Base-by-base conservation (phyloP, 495 filamentous ascomycete genomes). In the Penicillium macrosclerotiorum region DNA sequence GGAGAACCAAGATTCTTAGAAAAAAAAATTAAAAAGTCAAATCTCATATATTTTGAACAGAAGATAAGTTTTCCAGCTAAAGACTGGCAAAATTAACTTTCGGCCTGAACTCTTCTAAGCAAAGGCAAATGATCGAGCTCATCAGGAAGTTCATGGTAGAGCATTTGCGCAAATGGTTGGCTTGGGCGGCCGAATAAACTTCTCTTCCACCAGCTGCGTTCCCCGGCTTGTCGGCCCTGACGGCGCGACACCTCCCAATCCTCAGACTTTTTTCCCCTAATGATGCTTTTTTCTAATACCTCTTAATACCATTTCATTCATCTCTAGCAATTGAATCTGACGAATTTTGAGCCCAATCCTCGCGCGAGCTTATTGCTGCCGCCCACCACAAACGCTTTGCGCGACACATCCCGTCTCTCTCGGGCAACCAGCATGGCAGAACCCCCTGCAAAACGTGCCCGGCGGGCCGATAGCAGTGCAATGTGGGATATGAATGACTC, bases 401-500 rank as follows among this genome's bases (percentile, higher is more conserved):
- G 34, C 54, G 26, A 54, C 47, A 40, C 49, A 50, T 52, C 54
- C 17, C 42, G 39, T 45, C 34, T 44, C 45, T 36, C 38, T 45
- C 42, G 25, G 39, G 37, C 30, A 42, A 26, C 19, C 52, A 65
- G 49, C 36, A 80, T 79, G 76, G 59, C 72, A 11, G 78, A 81
- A 39, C 78, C 75, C 18, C 73, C 76, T 35, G 55, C 73, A 29
- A 81, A 82, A 52, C 78, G 78, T 29, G 62, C 76, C 24, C 74
- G 75, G 40, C 70, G 75, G 13, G 67, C 67, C 13, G 76, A 80
- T 40, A 80, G 73, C 56, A 63, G 73, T 5, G 53, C 69, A 12
- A 80, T 76, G 74, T 79, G 75, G 75, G 77, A 80, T 34, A 66
- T 63, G 31, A 67, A 69, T 39, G 73, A 75, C 14, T 50, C 46